These are phyloP conservation scores for Leccinum solheimii DNA, from an alignment of 1,284 basidiomycete species.

Conservation along the genomic window DNA sequence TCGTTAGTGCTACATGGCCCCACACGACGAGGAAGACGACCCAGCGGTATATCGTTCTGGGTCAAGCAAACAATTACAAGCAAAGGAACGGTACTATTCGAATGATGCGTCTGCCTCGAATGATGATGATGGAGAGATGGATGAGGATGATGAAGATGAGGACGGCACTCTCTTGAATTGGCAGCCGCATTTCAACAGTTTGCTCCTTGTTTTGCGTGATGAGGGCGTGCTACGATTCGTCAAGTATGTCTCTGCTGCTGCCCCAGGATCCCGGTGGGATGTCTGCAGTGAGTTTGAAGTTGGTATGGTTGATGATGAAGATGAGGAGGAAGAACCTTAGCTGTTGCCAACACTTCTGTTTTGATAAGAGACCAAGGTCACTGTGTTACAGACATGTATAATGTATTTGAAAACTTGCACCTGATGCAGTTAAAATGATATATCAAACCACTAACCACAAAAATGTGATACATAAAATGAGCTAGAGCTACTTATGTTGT, in stretches of 20 bases:
- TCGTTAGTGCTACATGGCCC: conserved; percentile 86
- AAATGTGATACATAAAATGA: no score
- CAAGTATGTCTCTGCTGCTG: conserved; percentile 88
- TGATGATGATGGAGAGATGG: conserved; percentile 28
- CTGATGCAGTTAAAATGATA: no score
- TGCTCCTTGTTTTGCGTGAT: conserved; percentile 89
- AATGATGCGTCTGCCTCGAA: conserved; percentile 18
- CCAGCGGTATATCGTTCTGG: conserved; percentile 89
- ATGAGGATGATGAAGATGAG: conserved; percentile 53
- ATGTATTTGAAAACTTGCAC: no score
- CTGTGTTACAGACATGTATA: no score
- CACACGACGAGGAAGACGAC: conserved; percentile 90
- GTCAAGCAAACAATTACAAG: conserved; percentile 40
- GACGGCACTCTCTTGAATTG: conserved; percentile 84
- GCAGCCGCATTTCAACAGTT: conserved; percentile 88
- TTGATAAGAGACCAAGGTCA: neutral
- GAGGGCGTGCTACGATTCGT: conserved; percentile 93
- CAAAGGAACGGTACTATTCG: conserved; percentile 17
- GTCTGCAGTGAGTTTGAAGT: conserved; percentile 88
- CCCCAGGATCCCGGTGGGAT: conserved; percentile 89
- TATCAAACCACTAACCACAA: no score
- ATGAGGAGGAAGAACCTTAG: conserved; percentile 14
- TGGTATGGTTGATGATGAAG: conserved; percentile 56
- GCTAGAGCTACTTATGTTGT: no score
- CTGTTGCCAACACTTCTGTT: neutral